Percentiles rank a stretch among this genome's conserved stretches.
phyloP scores from a whole-genome alignment of 139 green algal genomes.

The Chlamydomonas incerta region DNA sequence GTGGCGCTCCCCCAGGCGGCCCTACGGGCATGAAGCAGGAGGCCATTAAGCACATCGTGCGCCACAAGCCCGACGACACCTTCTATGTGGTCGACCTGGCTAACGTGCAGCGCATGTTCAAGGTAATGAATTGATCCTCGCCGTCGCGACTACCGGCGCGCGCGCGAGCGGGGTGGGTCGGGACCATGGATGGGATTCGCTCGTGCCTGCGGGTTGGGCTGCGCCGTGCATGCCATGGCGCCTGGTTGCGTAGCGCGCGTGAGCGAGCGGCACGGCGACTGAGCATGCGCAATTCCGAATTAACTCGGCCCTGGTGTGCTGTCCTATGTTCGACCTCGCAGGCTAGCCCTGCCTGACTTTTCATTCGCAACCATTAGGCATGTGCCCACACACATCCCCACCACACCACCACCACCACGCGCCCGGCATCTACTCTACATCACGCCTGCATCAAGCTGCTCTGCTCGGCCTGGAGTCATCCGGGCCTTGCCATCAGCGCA shows the following conservation, averaged over 20 bases:
- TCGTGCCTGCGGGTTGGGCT: background rate
- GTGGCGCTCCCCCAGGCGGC: constrained; percentile 39
- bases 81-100: constrained; percentile 95
- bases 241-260: background rate
- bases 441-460: constrained; percentile 33
- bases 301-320: constrained; percentile 38
- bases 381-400: constrained; percentile 16
- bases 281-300: background rate
- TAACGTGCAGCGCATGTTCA: constrained; percentile 79
- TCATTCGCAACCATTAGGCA: constrained; percentile 5
- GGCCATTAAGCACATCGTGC: constrained; percentile 42
- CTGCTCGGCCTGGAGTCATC: constrained; percentile 46
- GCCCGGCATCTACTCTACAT: background rate
- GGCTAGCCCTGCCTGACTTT: constrained; percentile 44
- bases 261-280: no score
- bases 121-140: constrained; percentile 50
- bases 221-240: constrained; percentile 21
- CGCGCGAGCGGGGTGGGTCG: background rate
- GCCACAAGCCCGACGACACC: constrained; percentile 79
- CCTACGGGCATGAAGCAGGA: constrained; percentile 39
- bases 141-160: background rate
- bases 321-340: constrained; percentile 25
- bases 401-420: constrained; percentile 36
- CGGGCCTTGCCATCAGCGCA: constrained; percentile 46
- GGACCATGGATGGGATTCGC: background rate